Conservation (phyloP, 768 basidiomycete species). For the Rhizopogon rudus region DNA sequence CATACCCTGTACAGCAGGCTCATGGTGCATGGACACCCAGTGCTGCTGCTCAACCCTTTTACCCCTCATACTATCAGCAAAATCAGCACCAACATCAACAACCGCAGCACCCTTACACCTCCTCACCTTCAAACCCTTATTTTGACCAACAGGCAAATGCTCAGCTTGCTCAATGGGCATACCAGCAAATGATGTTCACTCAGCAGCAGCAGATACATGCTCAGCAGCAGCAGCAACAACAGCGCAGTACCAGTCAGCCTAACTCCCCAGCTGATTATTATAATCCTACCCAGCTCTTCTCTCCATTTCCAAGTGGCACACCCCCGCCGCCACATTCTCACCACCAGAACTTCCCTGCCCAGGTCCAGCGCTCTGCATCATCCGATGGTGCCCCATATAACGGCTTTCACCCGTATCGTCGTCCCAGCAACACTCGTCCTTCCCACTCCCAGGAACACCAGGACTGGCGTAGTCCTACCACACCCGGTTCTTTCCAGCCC, state of each 20-base stretch:
- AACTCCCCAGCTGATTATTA: conserved; percentile 49
- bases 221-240: conserved; percentile 21
- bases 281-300: conserved; percentile 55
- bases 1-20: conserved; percentile 67
- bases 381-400: conserved; percentile 31
- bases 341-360: conserved; percentile 22
- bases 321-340: conserved; percentile 43
- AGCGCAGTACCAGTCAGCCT: conserved; percentile 27
- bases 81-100: conserved; percentile 50
- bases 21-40: conserved; percentile 69
- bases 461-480: conserved; percentile 43
- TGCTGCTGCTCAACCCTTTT: conserved; percentile 64
- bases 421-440: conserved; percentile 39
- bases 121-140: conserved; percentile 50
- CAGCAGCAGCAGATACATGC: conserved; percentile 53
- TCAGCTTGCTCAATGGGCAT: conserved; percentile 81
- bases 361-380: conserved; percentile 34
- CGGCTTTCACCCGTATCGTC: conserved; percentile 81
- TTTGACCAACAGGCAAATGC: conserved; percentile 74
- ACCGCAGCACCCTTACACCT: conserved; percentile 40
- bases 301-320: conserved; percentile 65
- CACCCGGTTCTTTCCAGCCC: conserved; percentile 49
- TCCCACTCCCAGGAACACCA: conserved; percentile 22
- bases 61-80: conserved; percentile 69
- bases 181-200: conserved; percentile 88